Evolutionary conservation across 768 basidiomycete genomes (phyloP).

Genomic region (Suillus discolor): DNA sequence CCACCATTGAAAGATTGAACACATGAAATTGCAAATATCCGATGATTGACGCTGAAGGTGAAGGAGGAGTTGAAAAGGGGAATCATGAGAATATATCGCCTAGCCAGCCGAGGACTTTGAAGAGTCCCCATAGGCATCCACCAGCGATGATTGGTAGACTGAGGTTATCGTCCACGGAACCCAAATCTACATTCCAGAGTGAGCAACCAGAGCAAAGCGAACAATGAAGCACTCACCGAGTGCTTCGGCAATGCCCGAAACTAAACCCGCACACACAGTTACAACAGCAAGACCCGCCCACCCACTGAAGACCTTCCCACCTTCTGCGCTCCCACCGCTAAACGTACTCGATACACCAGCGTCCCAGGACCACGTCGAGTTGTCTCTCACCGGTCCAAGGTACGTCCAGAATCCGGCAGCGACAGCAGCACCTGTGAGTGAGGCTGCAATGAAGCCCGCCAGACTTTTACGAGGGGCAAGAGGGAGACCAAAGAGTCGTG

Average conservation of each 20-base stretch:
- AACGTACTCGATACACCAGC: constrained; percentile 44
- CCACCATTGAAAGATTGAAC: not conserved
- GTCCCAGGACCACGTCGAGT: constrained; percentile 59
- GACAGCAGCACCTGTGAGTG: constrained; percentile 68
- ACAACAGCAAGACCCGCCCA: constrained; percentile 54
- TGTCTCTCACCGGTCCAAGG: constrained; percentile 50
- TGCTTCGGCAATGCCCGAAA: constrained; percentile 87
- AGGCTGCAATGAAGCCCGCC: constrained; percentile 82
- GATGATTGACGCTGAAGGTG: not conserved
- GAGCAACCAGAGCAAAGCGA: constrained; percentile 8
- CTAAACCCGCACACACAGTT: constrained; percentile 68
- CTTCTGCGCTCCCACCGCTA: constrained; percentile 4
- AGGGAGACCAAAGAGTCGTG: constrained; percentile 53
- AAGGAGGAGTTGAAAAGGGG: not conserved
- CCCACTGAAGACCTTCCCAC: constrained; percentile 23
- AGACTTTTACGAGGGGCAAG: constrained; percentile 83
- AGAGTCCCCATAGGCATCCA: constrained; percentile 61
- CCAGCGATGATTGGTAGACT: constrained; percentile 89
- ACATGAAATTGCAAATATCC: not conserved
- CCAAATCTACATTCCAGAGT: constrained; percentile 59
- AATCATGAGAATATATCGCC: constrained; percentile 22
- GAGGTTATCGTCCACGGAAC: constrained; percentile 85
- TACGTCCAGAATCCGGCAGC: constrained; percentile 73
- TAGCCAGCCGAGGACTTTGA: constrained; percentile 43
- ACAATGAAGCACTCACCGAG: constrained; percentile 58